phyloP scores from a whole-genome alignment of 2,329 filamentous ascomycete genomes.

The Fusarium armeniacum region DNA sequence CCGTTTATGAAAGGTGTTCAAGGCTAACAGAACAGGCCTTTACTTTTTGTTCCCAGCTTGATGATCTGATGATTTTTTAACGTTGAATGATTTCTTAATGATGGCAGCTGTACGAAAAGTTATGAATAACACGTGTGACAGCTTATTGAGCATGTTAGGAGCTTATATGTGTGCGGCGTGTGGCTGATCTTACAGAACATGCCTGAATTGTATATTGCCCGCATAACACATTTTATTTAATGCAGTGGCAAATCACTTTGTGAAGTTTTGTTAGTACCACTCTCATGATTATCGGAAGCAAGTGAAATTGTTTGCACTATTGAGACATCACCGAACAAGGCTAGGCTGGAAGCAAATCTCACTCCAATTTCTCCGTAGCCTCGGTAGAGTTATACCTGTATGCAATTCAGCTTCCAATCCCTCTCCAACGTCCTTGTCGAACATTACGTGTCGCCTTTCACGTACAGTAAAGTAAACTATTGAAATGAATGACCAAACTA shows the following conservation, averaged over 20 bases:
- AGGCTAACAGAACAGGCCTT: background rate
- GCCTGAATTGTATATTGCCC: background rate
- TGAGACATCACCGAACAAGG: background rate
- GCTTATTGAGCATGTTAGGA: background rate
- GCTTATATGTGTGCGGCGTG: background rate
- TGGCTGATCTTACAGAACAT: background rate
- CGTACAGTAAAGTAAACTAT: background rate
- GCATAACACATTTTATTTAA: background rate
- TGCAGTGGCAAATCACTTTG: too few species aligned
- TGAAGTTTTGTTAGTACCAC: too few species aligned
- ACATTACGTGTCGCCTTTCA: background rate
- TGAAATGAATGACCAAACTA: background rate
- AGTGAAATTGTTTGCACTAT: background rate
- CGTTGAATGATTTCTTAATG: background rate
- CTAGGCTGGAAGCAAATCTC: background rate
- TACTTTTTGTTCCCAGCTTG: slow-evolving; percentile 23
- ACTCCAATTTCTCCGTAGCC: background rate
- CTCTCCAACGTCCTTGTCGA: background rate
- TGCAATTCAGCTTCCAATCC: background rate
- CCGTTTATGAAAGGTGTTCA: accelerated
- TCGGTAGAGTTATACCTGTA: background rate
- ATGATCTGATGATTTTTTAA: slow-evolving; percentile 18
- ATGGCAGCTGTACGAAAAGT: background rate
- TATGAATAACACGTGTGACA: background rate
- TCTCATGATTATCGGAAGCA: background rate